These are phyloP conservation scores for Exophiala alcalophila DNA, from an alignment of 2,329 filamentous ascomycete genomes.

Conservation along the genomic window DNA sequence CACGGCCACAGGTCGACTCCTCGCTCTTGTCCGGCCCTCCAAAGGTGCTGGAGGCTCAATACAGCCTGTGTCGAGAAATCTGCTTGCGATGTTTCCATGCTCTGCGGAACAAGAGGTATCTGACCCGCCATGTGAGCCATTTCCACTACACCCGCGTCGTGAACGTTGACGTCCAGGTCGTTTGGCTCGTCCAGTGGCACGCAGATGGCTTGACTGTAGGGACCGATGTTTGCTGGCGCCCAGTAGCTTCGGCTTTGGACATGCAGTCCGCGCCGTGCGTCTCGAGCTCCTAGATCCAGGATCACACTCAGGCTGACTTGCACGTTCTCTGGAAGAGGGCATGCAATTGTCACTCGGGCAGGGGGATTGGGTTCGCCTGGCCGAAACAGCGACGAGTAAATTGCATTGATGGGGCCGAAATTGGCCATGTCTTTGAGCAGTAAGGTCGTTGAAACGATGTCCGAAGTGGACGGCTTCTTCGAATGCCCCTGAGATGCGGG, in stretches of 20 bases:
- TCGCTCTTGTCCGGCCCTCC: slow-evolving; percentile 73
- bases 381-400: slow-evolving; percentile 72
- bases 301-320: slow-evolving; percentile 61
- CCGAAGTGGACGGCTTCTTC: slow-evolving; percentile 10
- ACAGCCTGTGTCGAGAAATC: slow-evolving; percentile 59
- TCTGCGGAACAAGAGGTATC: slow-evolving; percentile 79
- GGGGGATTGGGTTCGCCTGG: slow-evolving; percentile 70
- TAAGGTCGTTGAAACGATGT: slow-evolving; percentile 55
- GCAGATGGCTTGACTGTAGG: slow-evolving; percentile 85
- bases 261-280: slow-evolving; percentile 61
- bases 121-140: slow-evolving; percentile 77
- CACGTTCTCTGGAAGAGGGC: slow-evolving; percentile 57
- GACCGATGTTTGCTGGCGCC: slow-evolving; percentile 96
- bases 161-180: slow-evolving; percentile 30
- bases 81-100: slow-evolving; percentile 57
- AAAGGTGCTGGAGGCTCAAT: slow-evolving; percentile 83
- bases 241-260: slow-evolving; percentile 94
- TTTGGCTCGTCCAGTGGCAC: slow-evolving; percentile 39
- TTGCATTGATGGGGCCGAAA: slow-evolving; percentile 70
- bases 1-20: slow-evolving; percentile 71
- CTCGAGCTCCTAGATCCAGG: slow-evolving; percentile 39
- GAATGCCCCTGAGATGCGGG: background rate
- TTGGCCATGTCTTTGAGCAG: slow-evolving; percentile 75
- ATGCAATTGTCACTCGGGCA: slow-evolving; percentile 75
- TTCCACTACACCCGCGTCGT: slow-evolving; percentile 25